Conservation (phyloP, 1,284 basidiomycete genomes). For the Austroboletus niveus region DNA sequence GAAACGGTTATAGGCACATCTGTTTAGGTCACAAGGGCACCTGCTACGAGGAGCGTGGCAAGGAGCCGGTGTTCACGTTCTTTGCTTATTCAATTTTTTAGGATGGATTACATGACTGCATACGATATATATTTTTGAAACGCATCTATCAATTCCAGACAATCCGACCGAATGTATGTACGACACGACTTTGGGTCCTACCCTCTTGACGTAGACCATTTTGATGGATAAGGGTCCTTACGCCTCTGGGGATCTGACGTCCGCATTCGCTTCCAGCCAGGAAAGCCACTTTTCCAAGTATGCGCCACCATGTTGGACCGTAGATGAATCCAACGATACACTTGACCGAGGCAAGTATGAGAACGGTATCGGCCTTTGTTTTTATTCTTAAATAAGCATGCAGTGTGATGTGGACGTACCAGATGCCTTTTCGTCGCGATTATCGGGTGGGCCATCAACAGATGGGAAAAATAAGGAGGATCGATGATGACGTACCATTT, state of each 20-base stretch:
- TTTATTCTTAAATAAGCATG: too few species aligned
- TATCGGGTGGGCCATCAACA: too few species aligned
- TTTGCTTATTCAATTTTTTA: background rate
- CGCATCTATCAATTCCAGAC: slow-evolving; percentile 3
- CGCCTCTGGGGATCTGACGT: slow-evolving; percentile 77
- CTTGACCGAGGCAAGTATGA: slow-evolving; percentile 37
- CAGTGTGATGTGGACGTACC: too few species aligned
- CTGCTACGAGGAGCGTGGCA: too few species aligned
- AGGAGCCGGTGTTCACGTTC: background rate
- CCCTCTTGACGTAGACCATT: too few species aligned
- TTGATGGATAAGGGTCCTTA: background rate
- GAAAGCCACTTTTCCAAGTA: slow-evolving; percentile 88
- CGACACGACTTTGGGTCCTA: too few species aligned
- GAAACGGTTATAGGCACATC: too few species aligned
- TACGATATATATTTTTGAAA: slow-evolving; percentile 12
- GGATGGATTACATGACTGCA: background rate
- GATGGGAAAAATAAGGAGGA: too few species aligned
- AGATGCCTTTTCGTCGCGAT: too few species aligned
- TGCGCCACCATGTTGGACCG: slow-evolving; percentile 76
- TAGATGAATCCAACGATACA: slow-evolving; percentile 91
- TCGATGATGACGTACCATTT: too few species aligned
- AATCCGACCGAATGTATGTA: background rate
- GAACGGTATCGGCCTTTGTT: background rate
- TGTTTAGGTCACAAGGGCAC: too few species aligned
- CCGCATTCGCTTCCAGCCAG: slow-evolving; percentile 88